Conservation (phyloP, 176 grass and related monocot genomes). For the Hordeum vulgare region DNA sequence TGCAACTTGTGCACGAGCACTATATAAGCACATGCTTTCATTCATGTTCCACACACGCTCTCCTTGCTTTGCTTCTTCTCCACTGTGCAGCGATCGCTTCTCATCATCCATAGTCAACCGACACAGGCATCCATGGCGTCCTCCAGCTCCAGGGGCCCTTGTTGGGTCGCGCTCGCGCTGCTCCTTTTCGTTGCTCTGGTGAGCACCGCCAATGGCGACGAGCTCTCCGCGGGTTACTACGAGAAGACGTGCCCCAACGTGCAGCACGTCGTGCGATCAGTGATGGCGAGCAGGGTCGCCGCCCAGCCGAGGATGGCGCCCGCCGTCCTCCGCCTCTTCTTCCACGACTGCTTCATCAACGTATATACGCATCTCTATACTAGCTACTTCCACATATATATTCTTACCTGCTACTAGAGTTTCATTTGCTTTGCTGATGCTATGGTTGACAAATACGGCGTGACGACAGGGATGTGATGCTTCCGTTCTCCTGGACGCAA, state of each 20-base stretch:
- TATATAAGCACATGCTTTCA: background rate
- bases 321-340: constrained; percentile 72
- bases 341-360: constrained; percentile 74
- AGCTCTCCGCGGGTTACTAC: constrained; percentile 40
- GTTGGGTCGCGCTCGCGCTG: background rate
- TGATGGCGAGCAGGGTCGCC: constrained; percentile 27
- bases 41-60: background rate
- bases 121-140: background rate
- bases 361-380: background rate
- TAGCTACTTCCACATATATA: background rate
- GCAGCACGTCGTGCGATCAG: constrained; percentile 19
- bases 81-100: background rate
- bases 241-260: constrained; percentile 40
- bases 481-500: constrained; percentile 45
- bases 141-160: too few species aligned
- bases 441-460: background rate
- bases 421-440: background rate
- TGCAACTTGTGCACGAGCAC: background rate
- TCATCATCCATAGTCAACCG: background rate
- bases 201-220: background rate
- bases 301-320: constrained; percentile 38
- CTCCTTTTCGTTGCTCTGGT: background rate
- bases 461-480: constrained; percentile 58
- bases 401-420: background rate
- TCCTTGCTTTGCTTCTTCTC: background rate